These are phyloP conservation scores for Debaryomycetaceae sp. DNA, from an alignment of 1,139 yeast species.

Conservation along the genomic window DNA sequence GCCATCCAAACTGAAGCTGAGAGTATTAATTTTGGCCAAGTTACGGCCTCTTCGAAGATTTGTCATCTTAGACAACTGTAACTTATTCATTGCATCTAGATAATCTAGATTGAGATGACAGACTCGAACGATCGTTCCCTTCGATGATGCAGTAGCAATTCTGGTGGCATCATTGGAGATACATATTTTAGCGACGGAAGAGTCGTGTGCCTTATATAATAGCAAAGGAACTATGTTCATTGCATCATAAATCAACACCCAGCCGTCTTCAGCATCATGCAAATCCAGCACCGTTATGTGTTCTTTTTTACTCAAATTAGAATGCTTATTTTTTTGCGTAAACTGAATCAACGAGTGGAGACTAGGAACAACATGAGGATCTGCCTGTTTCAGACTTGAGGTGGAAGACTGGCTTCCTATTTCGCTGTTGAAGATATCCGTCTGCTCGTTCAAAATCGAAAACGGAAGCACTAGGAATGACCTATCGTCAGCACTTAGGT, in stretches of 20 bases:
- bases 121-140: constrained; percentile 70
- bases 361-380: constrained; percentile 11
- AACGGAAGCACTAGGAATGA: constrained; percentile 45
- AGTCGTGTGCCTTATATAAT: constrained; percentile 57
- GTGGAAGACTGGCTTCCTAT: constrained; percentile 4
- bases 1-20: constrained; percentile 51
- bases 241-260: constrained; percentile 59
- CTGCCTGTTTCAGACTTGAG: constrained; percentile 15
- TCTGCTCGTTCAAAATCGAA: constrained; percentile 21
- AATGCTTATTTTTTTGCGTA: constrained; percentile 16
- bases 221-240: constrained; percentile 52
- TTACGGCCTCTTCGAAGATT: constrained; percentile 73
- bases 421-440: constrained; percentile 26
- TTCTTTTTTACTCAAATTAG: constrained; percentile 6
- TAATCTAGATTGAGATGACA: constrained; percentile 16
- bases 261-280: constrained; percentile 28
- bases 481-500: constrained; percentile 46
- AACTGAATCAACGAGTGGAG: constrained; percentile 15
- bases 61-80: constrained; percentile 28
- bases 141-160: constrained; percentile 66
- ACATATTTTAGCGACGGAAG: constrained; percentile 44
- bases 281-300: constrained; percentile 24
- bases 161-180: constrained; percentile 50
- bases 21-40: constrained; percentile 50
- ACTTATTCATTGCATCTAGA: constrained; percentile 10